Conservation (phyloP, 2,329 filamentous ascomycete genomes). For the Colletotrichum cuscutae region DNA sequence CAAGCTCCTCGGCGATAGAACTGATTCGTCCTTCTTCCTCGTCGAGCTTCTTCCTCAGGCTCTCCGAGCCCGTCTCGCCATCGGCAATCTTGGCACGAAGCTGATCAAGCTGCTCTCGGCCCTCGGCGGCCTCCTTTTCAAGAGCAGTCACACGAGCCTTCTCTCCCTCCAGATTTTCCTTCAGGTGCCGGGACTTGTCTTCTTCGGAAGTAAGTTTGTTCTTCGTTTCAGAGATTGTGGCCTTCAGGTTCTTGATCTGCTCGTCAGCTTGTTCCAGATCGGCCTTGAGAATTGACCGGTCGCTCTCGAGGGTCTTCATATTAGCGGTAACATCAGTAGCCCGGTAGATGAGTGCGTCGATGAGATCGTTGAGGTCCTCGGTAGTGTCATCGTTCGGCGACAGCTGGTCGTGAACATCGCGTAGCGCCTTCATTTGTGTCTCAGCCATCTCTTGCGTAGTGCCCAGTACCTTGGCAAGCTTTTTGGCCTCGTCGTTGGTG, state of each 20-base stretch:
- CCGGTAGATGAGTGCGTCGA: slow-evolving; percentile 68
- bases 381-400: slow-evolving; percentile 64
- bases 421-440: slow-evolving; percentile 63
- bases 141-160: slow-evolving; percentile 64
- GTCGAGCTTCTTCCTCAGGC: slow-evolving; percentile 77
- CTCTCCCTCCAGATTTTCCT: slow-evolving; percentile 63
- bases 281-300: slow-evolving; percentile 67
- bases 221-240: slow-evolving; percentile 65
- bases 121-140: slow-evolving; percentile 68
- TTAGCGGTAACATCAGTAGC: slow-evolving; percentile 70
- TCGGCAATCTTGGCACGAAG: slow-evolving; percentile 80
- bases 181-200: slow-evolving; percentile 59
- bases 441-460: slow-evolving; percentile 62
- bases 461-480: slow-evolving; percentile 61
- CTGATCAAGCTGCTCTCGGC: slow-evolving; percentile 74
- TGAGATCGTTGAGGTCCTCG: slow-evolving; percentile 65
- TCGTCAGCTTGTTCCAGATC: slow-evolving; percentile 71
- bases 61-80: slow-evolving; percentile 85
- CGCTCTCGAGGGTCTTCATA: slow-evolving; percentile 68
- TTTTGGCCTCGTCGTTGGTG: slow-evolving; percentile 64
- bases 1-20: slow-evolving; percentile 75
- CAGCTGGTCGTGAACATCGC: slow-evolving; percentile 68
- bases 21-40: slow-evolving; percentile 80
- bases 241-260: slow-evolving; percentile 64
- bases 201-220: slow-evolving; percentile 65